Base-by-base conservation (phyloP, 2,329 filamentous ascomycete species). In the Apiospora arundinis region DNA sequence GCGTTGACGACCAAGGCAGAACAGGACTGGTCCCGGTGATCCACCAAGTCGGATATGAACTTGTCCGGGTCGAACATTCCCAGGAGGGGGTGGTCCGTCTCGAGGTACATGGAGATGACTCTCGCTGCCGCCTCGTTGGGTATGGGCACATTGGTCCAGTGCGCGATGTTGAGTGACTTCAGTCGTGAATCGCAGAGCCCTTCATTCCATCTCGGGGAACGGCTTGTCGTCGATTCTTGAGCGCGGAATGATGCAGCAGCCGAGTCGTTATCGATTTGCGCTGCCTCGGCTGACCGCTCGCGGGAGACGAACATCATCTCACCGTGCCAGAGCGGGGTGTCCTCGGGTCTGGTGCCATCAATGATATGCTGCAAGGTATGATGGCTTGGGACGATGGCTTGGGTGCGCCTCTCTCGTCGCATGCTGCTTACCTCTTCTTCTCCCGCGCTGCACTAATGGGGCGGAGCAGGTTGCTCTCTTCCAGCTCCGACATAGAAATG, bases 1-100 rank as follows among this genome's bases (percentile, higher is more conserved):
- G 81, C 74, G 52, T 80, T 79, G 14, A 83, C 80, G 0, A 83
- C 71, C 11, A 83, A 76, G 0, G 74, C 71, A 1, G 80, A 82
- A 46, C 81, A 83, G 68, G 77, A 78, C 0, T 72, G 70, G 2
- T 70, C 63, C 14, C 71, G 69, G 2, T 74, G 69, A 14, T 70
- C 65, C 1, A 80, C 72, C 2, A 84, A 73, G 70, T 83, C 78
- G 14, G 73, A 56, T 16, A 83, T 70, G 45, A 84, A 82, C 0
- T 81, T 72, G 25, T 74, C 25, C 0, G 82, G 71, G 37, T 82
- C 76, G 52, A 84, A 84, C 0, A 76, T 69, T 4, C 80, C 80
- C 21, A 84, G 71, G 0, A 84, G 74, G 0, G 82, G 81, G 63
- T 83, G 80, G 18, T 84, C 82, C 2, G 81, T 83, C 69, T 77